Evolutionary conservation across 768 basidiomycete genomes (phyloP).

Genomic region (Fistulinella prunicolor): DNA sequence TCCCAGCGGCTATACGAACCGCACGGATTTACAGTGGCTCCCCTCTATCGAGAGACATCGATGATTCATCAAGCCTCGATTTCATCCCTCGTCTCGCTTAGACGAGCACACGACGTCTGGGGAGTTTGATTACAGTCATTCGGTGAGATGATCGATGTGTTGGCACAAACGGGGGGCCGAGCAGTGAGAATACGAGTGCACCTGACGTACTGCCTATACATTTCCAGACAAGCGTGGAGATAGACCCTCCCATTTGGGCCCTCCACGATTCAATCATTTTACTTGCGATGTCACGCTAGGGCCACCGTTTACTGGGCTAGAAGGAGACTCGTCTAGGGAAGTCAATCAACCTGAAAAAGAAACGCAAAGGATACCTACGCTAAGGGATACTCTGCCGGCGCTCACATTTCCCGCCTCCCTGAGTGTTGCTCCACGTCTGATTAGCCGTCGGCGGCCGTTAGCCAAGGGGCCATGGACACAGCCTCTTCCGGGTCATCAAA

Average conservation of each 20-base stretch:
- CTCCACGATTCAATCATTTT: conserved; percentile 25
- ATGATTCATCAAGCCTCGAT: no score
- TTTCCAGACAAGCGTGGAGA: neutral
- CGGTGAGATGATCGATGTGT: no score
- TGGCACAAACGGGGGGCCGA: no score
- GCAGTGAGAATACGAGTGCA: no score
- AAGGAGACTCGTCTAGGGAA: conserved; percentile 28
- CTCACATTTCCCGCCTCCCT: conserved; percentile 32
- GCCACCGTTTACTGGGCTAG: conserved; percentile 29
- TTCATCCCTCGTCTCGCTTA: no score
- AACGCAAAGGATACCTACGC: conserved; percentile 31
- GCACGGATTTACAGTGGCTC: no score
- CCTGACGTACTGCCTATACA: neutral
- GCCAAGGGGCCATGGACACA: conserved; percentile 3
- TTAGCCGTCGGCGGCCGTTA: conserved; percentile 34
- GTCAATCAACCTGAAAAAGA: conserved; percentile 5
- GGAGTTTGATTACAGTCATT: no score
- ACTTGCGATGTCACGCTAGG: conserved; percentile 33
- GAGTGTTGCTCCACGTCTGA: conserved; percentile 40
- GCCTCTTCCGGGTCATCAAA: neutral
- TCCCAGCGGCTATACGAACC: no score
- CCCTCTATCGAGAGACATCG: no score
- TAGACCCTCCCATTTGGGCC: neutral
- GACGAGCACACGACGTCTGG: no score
- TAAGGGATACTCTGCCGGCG: conserved; percentile 39